Evolutionary conservation across 345 rosid genomes (phyloP).

Genomic region (Cardamine chenopodiifolia): DNA sequence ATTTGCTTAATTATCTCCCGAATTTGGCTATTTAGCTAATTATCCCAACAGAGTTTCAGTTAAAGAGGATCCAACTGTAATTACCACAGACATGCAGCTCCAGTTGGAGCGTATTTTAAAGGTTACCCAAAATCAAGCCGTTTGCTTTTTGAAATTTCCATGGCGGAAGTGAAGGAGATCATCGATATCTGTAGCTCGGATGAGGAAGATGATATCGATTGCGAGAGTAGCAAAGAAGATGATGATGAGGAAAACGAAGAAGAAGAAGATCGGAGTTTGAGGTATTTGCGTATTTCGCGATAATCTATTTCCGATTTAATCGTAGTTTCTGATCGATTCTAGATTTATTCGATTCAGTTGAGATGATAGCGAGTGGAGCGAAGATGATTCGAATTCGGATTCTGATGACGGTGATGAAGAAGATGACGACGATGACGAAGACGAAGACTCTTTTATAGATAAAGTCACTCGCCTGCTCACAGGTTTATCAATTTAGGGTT

Average conservation of each 20-base stretch:
- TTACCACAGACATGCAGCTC: conserved; percentile 13
- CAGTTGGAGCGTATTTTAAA: conserved; percentile 1
- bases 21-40: too few relatives aligned
- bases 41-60: too few relatives aligned
- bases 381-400: conserved; percentile 38
- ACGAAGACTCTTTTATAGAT: conserved; percentile 48
- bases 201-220: conserved; percentile 16
- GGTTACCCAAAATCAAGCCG: neutral
- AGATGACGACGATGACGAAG: conserved; percentile 34
- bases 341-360: conserved; percentile 25
- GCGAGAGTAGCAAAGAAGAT: neutral
- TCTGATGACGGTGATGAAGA: conserved; percentile 15
- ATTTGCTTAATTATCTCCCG: too few relatives aligned
- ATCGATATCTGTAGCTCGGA: conserved; percentile 13
- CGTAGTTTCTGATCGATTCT: neutral
- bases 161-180: conserved; percentile 34
- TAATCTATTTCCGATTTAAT: neutral
- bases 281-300: conserved; percentile 22
- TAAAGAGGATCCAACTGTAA: conserved; percentile 19
- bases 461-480: conserved; percentile 50
- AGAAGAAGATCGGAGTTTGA: conserved; percentile 36
- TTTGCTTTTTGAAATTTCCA: conserved; percentile 39
- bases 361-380: conserved; percentile 33
- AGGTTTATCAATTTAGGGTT: conserved; percentile 45
- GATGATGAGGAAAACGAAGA: conserved; percentile 20